Base-by-base conservation (phyloP, 495 filamentous ascomycete species). In the Penicillium arizonense region DNA sequence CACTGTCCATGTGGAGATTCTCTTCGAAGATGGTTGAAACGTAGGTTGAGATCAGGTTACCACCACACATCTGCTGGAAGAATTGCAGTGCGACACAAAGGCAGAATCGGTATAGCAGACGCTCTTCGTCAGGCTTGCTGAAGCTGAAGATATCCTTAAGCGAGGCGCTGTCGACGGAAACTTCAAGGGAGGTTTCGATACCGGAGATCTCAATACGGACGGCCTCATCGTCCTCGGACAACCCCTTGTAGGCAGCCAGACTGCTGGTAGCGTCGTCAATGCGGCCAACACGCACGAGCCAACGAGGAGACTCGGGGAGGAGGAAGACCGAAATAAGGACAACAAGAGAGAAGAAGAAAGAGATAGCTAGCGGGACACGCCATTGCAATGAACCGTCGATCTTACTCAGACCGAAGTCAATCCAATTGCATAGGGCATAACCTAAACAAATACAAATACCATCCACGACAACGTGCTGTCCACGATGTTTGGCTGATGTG, bases 301-400 rank as follows among this genome's bases (percentile, higher is more conserved):
- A 86, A 49, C 82, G 77, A 47, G 82, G 82, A 5, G 82, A 85
- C 62, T 88, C 85, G n/a, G 74, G 79, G 26, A 84, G 74, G 52
- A 83, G 73, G 58, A 87, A 79, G 26, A 80, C 76, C 18, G 83
- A 72, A 38, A 71, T 42, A 46, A 86, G 71, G 41, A 87, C 79
- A 8, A 88, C 71, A 0, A 80, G 64, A 1, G 81, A 81, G 55
- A 85, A 84, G 35, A 86, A 80, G 58, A 86, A 73, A 32, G 87
- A 83, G 6, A 77, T 32, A 3, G 66, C 71, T 18, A 77, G 52
- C 0, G 74, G 74, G 20, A 78, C 59, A 18, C 81, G 64, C 81
- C 80, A 82, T 16, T 69, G 64, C 40, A 58, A 35, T 24, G 26
- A n/a, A 13, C 56, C 56, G 1, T 21, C 23, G 36, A 74, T 71